Evolutionary conservation across 164 flowering plant genomes (phyloP).

Genomic region (Magnolia sinica): DNA sequence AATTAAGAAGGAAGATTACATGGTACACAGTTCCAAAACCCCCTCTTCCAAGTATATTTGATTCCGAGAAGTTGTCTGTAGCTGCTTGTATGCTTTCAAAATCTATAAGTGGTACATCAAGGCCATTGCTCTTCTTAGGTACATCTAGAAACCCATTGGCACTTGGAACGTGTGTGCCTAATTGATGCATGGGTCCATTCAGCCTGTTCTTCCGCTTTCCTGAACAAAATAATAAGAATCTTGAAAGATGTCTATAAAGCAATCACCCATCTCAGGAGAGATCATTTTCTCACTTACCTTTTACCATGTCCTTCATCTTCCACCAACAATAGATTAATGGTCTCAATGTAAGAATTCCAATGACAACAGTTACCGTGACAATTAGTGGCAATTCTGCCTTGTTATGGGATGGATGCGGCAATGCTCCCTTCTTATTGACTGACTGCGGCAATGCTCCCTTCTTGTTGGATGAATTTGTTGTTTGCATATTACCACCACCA

Average conservation of each 20-base stretch:
- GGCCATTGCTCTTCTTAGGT: background rate
- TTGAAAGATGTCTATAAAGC: background rate
- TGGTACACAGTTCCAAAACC: conserved; percentile 7
- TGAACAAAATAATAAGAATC: no score
- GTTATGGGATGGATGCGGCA: background rate
- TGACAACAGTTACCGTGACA: background rate
- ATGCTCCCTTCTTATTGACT: no score
- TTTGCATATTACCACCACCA: background rate
- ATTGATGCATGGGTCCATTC: background rate
- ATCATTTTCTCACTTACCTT: background rate
- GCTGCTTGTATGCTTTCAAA: background rate
- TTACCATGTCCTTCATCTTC: background rate
- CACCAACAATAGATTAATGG: background rate
- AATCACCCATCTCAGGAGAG: background rate
- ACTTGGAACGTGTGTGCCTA: background rate
- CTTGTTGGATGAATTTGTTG: background rate
- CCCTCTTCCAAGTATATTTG: conserved; percentile 9
- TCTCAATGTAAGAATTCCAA: background rate
- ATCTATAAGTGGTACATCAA: background rate
- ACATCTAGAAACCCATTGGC: background rate
- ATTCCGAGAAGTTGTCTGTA: background rate
- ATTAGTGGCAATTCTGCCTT: background rate
- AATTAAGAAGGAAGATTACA: background rate
- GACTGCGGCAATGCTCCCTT: no score
- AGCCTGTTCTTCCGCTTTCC: background rate